A percentile compares a stretch with the other conserved stretches of the same genome.
Conservation (phyloP, 805 yeast genomes). For the Yamadazyma ubonensis region DNA sequence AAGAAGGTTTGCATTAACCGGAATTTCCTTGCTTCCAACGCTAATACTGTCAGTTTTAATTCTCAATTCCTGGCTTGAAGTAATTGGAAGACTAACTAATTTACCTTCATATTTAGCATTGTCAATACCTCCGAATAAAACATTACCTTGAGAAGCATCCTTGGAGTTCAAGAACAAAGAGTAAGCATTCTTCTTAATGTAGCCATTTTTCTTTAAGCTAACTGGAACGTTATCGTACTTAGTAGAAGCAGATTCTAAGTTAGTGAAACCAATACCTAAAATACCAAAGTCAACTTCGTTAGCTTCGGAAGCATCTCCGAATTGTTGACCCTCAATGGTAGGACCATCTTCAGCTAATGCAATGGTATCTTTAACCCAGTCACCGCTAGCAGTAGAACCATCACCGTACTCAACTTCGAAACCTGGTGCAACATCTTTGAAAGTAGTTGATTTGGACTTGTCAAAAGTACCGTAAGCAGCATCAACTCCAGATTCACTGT, state of each 20-base stretch:
- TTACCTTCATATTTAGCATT: slow-evolving; percentile 20
- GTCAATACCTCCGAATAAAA: slow-evolving; percentile 37
- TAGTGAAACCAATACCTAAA: slow-evolving; percentile 19
- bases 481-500: slow-evolving; percentile 6
- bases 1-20: slow-evolving; percentile 4
- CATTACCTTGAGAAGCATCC: slow-evolving; percentile 22
- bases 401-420: slow-evolving; percentile 50
- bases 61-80: slow-evolving; percentile 35
- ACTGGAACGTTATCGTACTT: slow-evolving; percentile 35
- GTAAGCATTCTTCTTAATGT: slow-evolving; percentile 34
- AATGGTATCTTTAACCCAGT: slow-evolving; percentile 18
- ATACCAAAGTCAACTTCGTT: slow-evolving; percentile 16
- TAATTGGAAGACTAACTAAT: slow-evolving; percentile 23
- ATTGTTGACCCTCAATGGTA: slow-evolving; percentile 12
- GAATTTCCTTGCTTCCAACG: slow-evolving; percentile 14
- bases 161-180: slow-evolving; percentile 34
- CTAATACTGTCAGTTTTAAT: slow-evolving; percentile 44
- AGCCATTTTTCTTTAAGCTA: slow-evolving; percentile 32
- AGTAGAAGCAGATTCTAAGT: slow-evolving; percentile 12
- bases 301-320: slow-evolving; percentile 17
- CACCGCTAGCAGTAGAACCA: slow-evolving; percentile 37
- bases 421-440: slow-evolving; percentile 25
- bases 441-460: slow-evolving; percentile 30
- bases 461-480: slow-evolving; percentile 39
- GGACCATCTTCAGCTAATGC: slow-evolving; percentile 14